A percentile compares a stretch with the other conserved stretches of the same genome.
phyloP scores from a whole-genome alignment of 192 early-diverging fungal species.

The Coemansia sp. region DNA sequence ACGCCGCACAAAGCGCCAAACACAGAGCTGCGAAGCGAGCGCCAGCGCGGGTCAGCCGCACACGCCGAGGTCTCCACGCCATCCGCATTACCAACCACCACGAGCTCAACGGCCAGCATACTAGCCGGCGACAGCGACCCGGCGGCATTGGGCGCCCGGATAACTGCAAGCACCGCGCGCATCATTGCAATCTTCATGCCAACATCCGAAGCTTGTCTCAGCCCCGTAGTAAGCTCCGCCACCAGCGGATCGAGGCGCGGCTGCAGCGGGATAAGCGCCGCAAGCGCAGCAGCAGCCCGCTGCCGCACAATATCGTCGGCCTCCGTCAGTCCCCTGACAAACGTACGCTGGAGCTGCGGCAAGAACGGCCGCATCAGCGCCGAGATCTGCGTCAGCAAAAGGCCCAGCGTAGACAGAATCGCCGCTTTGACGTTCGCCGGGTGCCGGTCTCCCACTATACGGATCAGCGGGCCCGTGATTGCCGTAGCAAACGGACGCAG shows the following conservation, averaged over 20 bases:
- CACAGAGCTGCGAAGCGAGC: constrained; percentile 20
- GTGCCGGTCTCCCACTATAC: constrained; percentile 96
- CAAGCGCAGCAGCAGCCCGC: constrained; percentile 78
- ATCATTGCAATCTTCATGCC: constrained; percentile 45
- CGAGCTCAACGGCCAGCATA: constrained; percentile 37
- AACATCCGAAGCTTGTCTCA: constrained; percentile 17
- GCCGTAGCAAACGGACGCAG: constrained; percentile 91
- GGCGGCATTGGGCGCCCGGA: constrained; percentile 19
- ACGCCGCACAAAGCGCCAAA: constrained; percentile 45
- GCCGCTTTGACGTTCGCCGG: constrained; percentile 90
- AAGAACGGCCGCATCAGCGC: constrained; percentile 94
- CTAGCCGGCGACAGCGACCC: constrained; percentile 24
- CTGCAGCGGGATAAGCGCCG: constrained; percentile 56
- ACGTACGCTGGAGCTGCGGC: constrained; percentile 97
- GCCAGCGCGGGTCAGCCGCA: constrained; percentile 27
- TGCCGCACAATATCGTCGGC: constrained; percentile 75
- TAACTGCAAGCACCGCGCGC: constrained; percentile 33
- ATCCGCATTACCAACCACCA: constrained; percentile 8
- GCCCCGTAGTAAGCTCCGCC: constrained; percentile 32
- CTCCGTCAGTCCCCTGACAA: constrained; percentile 88
- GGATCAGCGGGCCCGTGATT: constrained; percentile 97
- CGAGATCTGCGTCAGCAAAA: constrained; percentile 82
- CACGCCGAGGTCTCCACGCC: constrained; percentile 3
- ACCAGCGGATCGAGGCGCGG: constrained; percentile 49
- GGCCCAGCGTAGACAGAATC: constrained; percentile 85